Evolutionary conservation across 306 rosid genomes (phyloP), one percentile per base, ranked within the genome.

Genomic region (Dryas octopetala): DNA sequence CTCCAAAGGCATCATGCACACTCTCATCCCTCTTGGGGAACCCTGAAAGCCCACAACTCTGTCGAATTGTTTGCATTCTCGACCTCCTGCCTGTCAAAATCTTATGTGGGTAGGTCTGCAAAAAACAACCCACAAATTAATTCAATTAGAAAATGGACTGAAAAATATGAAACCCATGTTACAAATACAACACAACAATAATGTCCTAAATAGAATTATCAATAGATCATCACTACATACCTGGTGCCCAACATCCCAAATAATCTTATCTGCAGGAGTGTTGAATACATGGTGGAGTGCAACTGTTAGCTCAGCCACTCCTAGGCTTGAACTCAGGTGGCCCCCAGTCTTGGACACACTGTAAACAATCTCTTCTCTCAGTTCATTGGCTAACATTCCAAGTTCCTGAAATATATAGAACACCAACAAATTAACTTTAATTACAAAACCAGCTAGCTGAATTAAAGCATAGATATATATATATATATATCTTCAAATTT

Each of bases 181-280:
- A 32, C 38, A 32, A 32, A 32, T 1, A 32, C 38, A 32, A 32
- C 38, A 32, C 38, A 32, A 32, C 3, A 32, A 32, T 32, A 32
- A 32, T 32, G 38, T 32, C 38, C 49, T 6, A 9, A 46, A 9
- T 46, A 46, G 49, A 46, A 46, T 4, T 6, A 46, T 46, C 9
- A 46, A 7, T 46, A 46, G 49, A 46, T 9, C 9, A 46, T 46
- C 38, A 32, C 7, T 4, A 51, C 55, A 32, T 48, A 84, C 91
- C 89, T 90, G 96, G 73, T 90, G 96, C 3, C 92, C 96, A 45
- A 90, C 92, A 61, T 90, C 96, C 96, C 92, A 90, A 70, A 90
- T 53, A 68, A 90, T 84, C 76, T 88, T 90, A 59, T 90, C 96
- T 14, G 84, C 80, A 14, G 96, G 96, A 68, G 87, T 66, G 77